Evolutionary conservation across 805 yeast genomes (phyloP).

Genomic region (Cyberlindnera euphorbiae): DNA sequence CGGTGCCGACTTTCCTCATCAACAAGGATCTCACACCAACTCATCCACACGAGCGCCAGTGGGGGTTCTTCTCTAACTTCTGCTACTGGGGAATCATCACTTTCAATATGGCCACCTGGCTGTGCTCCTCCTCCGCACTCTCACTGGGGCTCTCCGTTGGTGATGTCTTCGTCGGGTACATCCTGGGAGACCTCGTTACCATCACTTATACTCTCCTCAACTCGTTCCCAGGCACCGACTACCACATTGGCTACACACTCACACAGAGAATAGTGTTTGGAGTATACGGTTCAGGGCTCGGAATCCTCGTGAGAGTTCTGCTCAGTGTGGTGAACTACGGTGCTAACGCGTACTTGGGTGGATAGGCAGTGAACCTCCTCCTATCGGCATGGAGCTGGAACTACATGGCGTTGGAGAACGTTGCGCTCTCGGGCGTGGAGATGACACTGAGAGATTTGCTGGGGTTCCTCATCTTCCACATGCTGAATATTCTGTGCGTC

Average conservation of each 20-base stretch:
- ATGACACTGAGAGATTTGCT: conserved; percentile 30
- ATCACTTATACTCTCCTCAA: conserved; percentile 40
- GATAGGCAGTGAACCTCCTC: conserved; percentile 34
- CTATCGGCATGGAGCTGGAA: conserved; percentile 37
- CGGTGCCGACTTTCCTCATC: conserved; percentile 5
- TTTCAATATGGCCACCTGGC: conserved; percentile 41
- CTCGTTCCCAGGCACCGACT: conserved; percentile 44
- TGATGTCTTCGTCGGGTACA: conserved; percentile 39
- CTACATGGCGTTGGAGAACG: conserved; percentile 18
- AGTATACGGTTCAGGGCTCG: conserved; percentile 38
- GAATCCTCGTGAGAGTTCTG: conserved; percentile 37
- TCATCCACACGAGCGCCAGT: conserved; percentile 26
- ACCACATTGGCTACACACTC: conserved; percentile 45
- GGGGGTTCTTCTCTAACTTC: conserved; percentile 38
- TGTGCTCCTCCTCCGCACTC: conserved; percentile 41
- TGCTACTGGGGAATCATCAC: conserved; percentile 43
- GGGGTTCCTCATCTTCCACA: conserved; percentile 40
- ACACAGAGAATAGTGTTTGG: conserved; percentile 45
- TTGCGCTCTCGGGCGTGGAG: background rate
- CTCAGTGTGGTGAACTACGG: conserved; percentile 46
- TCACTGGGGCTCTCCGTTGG: conserved; percentile 41
- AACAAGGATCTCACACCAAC: conserved; percentile 15
- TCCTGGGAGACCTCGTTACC: conserved; percentile 43
- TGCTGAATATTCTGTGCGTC: conserved; percentile 36
- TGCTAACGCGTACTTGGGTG: conserved; percentile 42